Percentiles rank a stretch among this genome's conserved stretches.
phyloP scores from a whole-genome alignment of 116 monocot genomes.

The Dioscorea cayenensis region DNA sequence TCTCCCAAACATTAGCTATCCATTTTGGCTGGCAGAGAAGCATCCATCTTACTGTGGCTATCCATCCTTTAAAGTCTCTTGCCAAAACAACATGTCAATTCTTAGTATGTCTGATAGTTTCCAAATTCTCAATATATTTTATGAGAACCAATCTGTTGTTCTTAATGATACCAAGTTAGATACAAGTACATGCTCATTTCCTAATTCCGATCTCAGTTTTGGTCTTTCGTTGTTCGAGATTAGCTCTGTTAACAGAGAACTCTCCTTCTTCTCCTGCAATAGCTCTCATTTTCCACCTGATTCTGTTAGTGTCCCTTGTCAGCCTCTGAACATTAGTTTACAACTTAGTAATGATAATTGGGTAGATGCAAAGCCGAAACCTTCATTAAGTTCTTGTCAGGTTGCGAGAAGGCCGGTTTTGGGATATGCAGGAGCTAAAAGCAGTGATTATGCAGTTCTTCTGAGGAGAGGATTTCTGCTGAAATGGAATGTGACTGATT shows the following conservation, averaged over 20 bases:
- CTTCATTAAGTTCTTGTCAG: neutral
- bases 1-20: constrained; percentile 13
- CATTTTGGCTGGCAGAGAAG: constrained; percentile 16
- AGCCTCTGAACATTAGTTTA: neutral
- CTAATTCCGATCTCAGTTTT: neutral
- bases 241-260: neutral
- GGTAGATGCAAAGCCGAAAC: neutral
- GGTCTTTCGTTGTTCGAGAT: neutral
- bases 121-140: constrained; percentile 4
- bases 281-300: neutral
- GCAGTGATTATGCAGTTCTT: neutral
- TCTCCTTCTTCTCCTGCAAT: neutral
- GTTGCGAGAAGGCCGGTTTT: neutral
- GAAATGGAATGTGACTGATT: neutral
- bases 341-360: neutral
- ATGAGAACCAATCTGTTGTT: constrained; percentile 6
- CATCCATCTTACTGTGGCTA: constrained; percentile 20
- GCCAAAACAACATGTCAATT: neutral
- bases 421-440: too few relatives aligned
- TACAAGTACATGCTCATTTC: neutral
- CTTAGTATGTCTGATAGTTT: neutral
- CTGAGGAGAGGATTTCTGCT: neutral
- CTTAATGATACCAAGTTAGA: neutral
- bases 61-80: constrained; percentile 5
- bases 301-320: neutral